phyloP scores from a whole-genome alignment of 2,329 filamentous ascomycete species.

The Monosporascus sp. region DNA sequence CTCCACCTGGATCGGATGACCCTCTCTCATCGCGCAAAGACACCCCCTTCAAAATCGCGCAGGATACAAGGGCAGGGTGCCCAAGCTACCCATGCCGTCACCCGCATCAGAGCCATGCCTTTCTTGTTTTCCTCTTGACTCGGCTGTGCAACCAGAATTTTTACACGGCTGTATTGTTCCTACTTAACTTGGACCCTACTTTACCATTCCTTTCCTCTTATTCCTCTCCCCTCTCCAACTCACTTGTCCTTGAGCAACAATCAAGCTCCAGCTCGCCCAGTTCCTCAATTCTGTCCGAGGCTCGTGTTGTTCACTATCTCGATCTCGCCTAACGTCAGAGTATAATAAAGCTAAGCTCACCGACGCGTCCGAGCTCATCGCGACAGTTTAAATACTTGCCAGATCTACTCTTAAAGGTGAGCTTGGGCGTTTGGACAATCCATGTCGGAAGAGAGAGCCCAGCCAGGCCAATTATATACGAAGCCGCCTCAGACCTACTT shows the following conservation, averaged over 20 bases:
- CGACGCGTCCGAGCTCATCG: slow-evolving; percentile 8
- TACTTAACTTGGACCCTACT: slow-evolving; percentile 24
- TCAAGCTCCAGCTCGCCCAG: slow-evolving; percentile 9
- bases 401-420: background rate
- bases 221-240: slow-evolving; percentile 20
- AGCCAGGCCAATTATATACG: background rate
- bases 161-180: slow-evolving; percentile 16
- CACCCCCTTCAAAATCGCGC: slow-evolving; percentile 4
- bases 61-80: background rate
- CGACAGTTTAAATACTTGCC: background rate
- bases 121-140: slow-evolving; percentile 15
- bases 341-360: slow-evolving; percentile 11
- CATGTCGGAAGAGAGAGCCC: background rate
- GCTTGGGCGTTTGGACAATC: background rate
- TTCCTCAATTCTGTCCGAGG: slow-evolving; percentile 22
- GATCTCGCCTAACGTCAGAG: background rate
- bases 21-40: no score
- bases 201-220: slow-evolving; percentile 15
- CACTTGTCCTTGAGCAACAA: slow-evolving; percentile 28
- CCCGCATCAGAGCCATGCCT: slow-evolving; percentile 23
- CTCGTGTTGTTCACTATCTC: slow-evolving; percentile 27
- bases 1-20: no score
- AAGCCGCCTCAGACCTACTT: background rate
- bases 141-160: slow-evolving; percentile 14
- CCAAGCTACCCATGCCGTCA: slow-evolving; percentile 17